Conservation (phyloP, 768 basidiomycete species). For the Suillus plorans region DNA sequence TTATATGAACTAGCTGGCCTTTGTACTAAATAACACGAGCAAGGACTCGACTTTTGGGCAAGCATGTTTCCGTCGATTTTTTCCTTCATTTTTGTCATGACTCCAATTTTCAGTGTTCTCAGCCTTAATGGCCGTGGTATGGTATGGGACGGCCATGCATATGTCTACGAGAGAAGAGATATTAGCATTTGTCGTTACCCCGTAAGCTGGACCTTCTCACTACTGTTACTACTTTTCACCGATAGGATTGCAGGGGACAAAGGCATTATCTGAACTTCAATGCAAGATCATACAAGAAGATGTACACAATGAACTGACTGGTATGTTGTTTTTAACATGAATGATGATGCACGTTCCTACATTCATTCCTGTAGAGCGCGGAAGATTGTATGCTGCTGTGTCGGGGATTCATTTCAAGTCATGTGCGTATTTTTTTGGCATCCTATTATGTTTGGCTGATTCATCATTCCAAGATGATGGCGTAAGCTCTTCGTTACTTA, state of each 20-base stretch:
- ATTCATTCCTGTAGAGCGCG: conserved; percentile 5
- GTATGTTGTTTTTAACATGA: conserved; percentile 1
- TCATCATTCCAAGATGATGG: not conserved
- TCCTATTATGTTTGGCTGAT: not conserved
- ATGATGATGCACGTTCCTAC: not conserved
- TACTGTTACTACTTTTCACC: not conserved
- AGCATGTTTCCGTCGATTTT: not conserved
- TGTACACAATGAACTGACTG: conserved; percentile 8
- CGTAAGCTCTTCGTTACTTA: not conserved
- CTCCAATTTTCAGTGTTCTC: not conserved
- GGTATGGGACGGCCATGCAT: conserved; percentile 12
- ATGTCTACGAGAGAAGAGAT: not conserved
- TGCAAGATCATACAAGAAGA: conserved; percentile 13
- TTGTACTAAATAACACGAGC: not conserved
- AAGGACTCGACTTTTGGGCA: not conserved
- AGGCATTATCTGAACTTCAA: conserved; percentile 7
- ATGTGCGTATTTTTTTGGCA: conserved; percentile 11
- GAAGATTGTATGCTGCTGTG: conserved; percentile 12
- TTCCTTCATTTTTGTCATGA: not conserved
- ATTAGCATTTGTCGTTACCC: conserved; percentile 6
- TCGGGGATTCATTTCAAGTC: conserved; percentile 17
- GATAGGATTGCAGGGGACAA: conserved; percentile 13
- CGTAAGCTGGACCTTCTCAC: conserved; percentile 5
- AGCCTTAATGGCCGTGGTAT: not conserved
- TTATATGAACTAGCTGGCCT: not conserved